Evolutionary conservation across 805 yeast species (phyloP).

Genomic region (Kurtzmaniella cleridarum): DNA sequence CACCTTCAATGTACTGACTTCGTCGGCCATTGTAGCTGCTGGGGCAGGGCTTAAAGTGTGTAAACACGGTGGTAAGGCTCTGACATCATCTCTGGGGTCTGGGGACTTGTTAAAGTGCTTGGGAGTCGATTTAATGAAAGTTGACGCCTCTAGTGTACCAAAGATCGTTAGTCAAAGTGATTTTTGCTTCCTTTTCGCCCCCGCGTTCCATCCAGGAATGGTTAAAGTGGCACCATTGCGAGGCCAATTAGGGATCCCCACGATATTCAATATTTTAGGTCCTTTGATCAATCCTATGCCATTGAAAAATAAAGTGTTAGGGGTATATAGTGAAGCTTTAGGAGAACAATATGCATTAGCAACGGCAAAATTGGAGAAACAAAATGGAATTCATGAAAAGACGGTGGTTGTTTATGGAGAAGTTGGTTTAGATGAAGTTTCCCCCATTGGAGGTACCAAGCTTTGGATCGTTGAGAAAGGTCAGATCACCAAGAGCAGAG

Average conservation of each 20-base stretch:
- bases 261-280: conserved; percentile 90
- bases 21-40: conserved; percentile 90
- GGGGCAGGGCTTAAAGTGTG: conserved; percentile 80
- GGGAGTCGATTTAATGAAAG: conserved; percentile 78
- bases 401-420: conserved; percentile 93
- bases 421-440: conserved; percentile 87
- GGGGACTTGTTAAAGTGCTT: conserved; percentile 78
- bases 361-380: conserved; percentile 55
- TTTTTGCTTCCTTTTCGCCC: conserved; percentile 81
- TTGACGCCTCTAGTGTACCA: conserved; percentile 59
- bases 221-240: conserved; percentile 75
- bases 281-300: conserved; percentile 93
- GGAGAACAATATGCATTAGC: conserved; percentile 86
- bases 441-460: conserved; percentile 79
- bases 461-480: conserved; percentile 65
- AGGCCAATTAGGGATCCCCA: conserved; percentile 76
- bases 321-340: conserved; percentile 75
- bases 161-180: conserved; percentile 43
- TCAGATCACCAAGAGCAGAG: conserved; percentile 34
- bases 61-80: conserved; percentile 97
- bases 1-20: conserved; percentile 93
- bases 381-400: conserved; percentile 39
- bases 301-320: conserved; percentile 71
- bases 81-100: conserved; percentile 89
- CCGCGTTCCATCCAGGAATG: conserved; percentile 92